These are phyloP conservation scores for Oryza officinalis DNA, from an alignment of 176 grass and related monocot genomes.

Conservation along the genomic window DNA sequence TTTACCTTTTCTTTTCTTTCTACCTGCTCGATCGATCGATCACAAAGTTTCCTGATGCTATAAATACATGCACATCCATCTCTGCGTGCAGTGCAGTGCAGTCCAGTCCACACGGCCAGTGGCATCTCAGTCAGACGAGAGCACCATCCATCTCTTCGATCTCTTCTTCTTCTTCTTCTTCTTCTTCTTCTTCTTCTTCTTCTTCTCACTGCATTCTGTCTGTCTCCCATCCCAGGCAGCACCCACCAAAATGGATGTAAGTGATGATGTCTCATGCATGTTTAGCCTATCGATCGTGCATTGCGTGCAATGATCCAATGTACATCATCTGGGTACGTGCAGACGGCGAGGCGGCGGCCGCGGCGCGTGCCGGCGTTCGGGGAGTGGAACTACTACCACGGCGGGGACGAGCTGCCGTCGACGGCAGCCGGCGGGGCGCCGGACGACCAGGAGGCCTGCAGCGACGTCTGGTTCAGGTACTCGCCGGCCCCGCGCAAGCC, in stretches of 20 bases:
- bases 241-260: not conserved
- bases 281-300: not conserved
- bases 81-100: not conserved
- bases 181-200: not conserved
- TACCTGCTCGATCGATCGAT: not conserved
- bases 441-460: not conserved
- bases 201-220: not conserved
- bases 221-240: not conserved
- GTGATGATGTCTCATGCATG: not conserved
- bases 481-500: not conserved
- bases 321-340: not conserved
- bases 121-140: not conserved
- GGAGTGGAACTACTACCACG: not conserved
- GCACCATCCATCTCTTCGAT: not conserved
- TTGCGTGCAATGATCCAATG: not conserved
- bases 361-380: not conserved
- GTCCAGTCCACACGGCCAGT: not conserved
- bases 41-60: not conserved
- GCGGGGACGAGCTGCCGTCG: not conserved
- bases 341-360: not conserved
- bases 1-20: too few species aligned
- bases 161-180: not conserved
- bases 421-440: too few species aligned
- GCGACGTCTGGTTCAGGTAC: conserved; percentile 10
- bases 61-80: not conserved